Percentiles rank a stretch among this genome's conserved stretches.
These are phyloP conservation scores for Paraglomus occultum DNA, from an alignment of 192 early-diverging fungal genomes.

Conservation along the genomic window DNA sequence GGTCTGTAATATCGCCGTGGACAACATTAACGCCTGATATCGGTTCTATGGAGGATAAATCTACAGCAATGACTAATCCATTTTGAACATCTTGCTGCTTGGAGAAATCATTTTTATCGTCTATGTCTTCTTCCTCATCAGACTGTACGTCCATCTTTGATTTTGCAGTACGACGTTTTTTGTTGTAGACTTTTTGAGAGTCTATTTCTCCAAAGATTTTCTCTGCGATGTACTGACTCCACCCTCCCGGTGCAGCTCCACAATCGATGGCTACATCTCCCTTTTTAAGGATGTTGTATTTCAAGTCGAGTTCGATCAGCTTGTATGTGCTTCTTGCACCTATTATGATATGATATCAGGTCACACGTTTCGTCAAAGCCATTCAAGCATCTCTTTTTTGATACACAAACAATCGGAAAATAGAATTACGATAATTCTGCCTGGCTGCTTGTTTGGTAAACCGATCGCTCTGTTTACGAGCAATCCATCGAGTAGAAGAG, in stretches of 20 bases:
- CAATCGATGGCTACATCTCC: conserved; percentile 51
- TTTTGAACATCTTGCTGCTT: not conserved
- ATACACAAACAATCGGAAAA: not conserved
- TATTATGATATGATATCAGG: not conserved
- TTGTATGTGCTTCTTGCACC: conserved; percentile 72
- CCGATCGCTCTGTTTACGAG: conserved; percentile 64
- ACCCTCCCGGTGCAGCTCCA: conserved; percentile 76
- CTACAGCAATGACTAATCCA: conserved; percentile 65
- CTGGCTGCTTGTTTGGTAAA: conserved; percentile 57
- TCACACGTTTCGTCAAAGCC: not conserved
- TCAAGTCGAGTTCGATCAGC: conserved; percentile 56
- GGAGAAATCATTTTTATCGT: not conserved
- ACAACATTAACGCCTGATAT: conserved; percentile 63
- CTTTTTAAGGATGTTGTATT: conserved; percentile 39
- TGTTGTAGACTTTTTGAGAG: not conserved
- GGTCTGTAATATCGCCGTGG: conserved; percentile 65
- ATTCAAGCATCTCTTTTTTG: not conserved
- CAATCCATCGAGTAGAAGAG: conserved; percentile 60
- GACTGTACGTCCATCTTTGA: not conserved
- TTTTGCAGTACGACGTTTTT: not conserved
- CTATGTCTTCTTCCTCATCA: conserved; percentile 8
- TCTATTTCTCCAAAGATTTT: conserved; percentile 34
- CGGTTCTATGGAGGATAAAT: conserved; percentile 66
- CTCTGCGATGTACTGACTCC: conserved; percentile 68
- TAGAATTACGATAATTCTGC: conserved; percentile 54